Percentiles rank a stretch among this genome's conserved stretches.
Conservation (phyloP, 2,329 filamentous ascomycete species). For the Neobulgaria alba region DNA sequence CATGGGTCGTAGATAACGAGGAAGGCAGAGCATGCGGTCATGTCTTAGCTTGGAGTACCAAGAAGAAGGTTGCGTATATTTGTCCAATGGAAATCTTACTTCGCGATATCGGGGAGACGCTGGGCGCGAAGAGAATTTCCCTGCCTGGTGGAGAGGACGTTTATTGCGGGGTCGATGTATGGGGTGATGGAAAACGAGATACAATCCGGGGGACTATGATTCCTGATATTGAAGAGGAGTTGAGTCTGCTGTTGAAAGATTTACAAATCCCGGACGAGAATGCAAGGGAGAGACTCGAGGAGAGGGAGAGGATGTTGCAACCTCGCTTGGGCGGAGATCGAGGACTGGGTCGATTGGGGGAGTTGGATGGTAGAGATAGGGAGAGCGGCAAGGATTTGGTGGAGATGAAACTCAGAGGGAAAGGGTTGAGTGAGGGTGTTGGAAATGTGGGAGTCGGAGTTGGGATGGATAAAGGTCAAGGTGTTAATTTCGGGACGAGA, state of each 20-base stretch:
- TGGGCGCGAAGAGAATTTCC: conserved; percentile 61
- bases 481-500: too few relatives aligned
- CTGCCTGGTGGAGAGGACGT: conserved; percentile 52
- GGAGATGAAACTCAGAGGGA: too few relatives aligned
- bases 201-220: not conserved
- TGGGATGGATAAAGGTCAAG: too few relatives aligned
- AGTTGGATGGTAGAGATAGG: too few relatives aligned
- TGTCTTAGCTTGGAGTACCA: conserved; percentile 77
- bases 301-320: too few relatives aligned
- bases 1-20: conserved; percentile 79
- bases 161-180: not conserved
- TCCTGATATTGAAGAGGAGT: not conserved
- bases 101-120: conserved; percentile 71
- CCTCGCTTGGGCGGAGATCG: too few relatives aligned
- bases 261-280: too few relatives aligned
- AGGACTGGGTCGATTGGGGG: too few relatives aligned
- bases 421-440: too few relatives aligned
- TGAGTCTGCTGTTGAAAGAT: not conserved
- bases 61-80: conserved; percentile 79
- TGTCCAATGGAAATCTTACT: conserved; percentile 90
- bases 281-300: too few relatives aligned
- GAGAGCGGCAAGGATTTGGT: too few relatives aligned
- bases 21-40: conserved; percentile 81
- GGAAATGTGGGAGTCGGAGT: too few relatives aligned
- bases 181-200: not conserved